These are phyloP conservation scores for Macrolepiota fuliginosa DNA, from an alignment of 768 basidiomycete genomes.

Conservation along the genomic window DNA sequence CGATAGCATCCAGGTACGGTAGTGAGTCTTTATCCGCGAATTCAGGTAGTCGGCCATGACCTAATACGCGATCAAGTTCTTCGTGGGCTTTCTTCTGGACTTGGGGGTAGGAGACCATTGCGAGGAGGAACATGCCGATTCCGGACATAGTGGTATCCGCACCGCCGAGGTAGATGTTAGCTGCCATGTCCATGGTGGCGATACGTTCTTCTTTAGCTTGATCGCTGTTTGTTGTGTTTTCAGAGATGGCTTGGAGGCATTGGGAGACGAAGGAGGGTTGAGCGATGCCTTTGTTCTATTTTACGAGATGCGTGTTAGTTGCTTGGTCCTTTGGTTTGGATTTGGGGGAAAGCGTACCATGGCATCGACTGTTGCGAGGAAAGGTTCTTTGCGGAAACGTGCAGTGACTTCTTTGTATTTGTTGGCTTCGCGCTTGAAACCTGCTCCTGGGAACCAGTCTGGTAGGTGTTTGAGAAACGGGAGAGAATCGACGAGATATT, in stretches of 20 bases:
- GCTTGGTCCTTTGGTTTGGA: too few species aligned
- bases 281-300: too few species aligned
- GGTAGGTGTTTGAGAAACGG: too few species aligned
- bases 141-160: constrained; percentile 16
- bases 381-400: background rate
- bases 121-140: constrained; percentile 13
- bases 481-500: too few species aligned
- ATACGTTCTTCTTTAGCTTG: constrained; percentile 11
- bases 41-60: constrained; percentile 6
- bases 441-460: too few species aligned
- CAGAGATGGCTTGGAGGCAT: background rate
- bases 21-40: constrained; percentile 13
- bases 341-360: constrained; percentile 2
- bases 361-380: constrained; percentile 3
- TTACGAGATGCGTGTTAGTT: too few species aligned
- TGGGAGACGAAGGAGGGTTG: background rate
- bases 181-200: background rate
- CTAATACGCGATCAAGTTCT: background rate
- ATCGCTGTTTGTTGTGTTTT: background rate
- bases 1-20: constrained; percentile 15
- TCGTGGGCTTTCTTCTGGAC: constrained; percentile 14
- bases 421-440: too few species aligned
- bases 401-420: background rate
- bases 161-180: constrained; percentile 10
- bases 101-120: constrained; percentile 14